phyloP scores from a whole-genome alignment of 1,284 basidiomycete species.

The Trametes hirsuta region DNA sequence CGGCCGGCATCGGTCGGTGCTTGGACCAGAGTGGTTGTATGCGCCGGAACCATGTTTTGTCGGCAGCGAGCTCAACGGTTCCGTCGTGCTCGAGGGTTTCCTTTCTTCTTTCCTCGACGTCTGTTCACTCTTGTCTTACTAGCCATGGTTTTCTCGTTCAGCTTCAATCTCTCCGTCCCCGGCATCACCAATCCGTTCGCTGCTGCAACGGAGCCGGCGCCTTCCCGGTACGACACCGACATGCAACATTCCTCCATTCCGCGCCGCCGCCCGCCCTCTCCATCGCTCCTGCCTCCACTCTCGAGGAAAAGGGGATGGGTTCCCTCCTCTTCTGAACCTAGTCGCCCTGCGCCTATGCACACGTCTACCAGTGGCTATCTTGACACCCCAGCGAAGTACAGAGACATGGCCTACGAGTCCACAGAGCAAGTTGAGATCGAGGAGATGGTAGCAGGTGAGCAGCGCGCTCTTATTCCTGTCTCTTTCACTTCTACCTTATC shows the following conservation, averaged over 20 bases:
- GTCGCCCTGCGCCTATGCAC: conserved; percentile 51
- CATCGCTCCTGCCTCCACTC: conserved; percentile 38
- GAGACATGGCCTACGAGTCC: conserved; percentile 46
- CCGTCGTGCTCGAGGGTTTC: conserved; percentile 15
- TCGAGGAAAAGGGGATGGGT: conserved; percentile 73
- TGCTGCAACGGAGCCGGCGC: conserved; percentile 26
- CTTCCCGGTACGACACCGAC: conserved; percentile 16
- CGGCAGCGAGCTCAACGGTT: conserved; percentile 20
- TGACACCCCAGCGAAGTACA: conserved; percentile 66
- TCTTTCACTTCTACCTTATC: neutral
- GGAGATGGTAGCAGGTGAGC: conserved; percentile 54
- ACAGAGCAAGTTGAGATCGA: conserved; percentile 42
- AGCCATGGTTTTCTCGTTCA: conserved; percentile 64
- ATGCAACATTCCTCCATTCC: conserved; percentile 14
- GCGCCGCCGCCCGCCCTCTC: conserved; percentile 32
- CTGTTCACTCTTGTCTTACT: conserved; percentile 2
- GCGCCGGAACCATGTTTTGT: conserved; percentile 8
- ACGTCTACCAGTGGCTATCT: conserved; percentile 63
- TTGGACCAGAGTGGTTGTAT: conserved; percentile 3
- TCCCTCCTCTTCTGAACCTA: conserved; percentile 58
- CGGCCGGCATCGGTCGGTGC: conserved; percentile 4
- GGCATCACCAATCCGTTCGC: conserved; percentile 68
- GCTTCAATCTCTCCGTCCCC: conserved; percentile 63
- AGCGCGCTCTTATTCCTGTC: neutral
- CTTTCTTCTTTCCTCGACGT: conserved; percentile 3